A percentile compares a stretch with the other conserved stretches of the same genome.
These are phyloP conservation scores for Aspergillus caelatus DNA, from an alignment of 2,329 filamentous ascomycete species.

Conservation along the genomic window DNA sequence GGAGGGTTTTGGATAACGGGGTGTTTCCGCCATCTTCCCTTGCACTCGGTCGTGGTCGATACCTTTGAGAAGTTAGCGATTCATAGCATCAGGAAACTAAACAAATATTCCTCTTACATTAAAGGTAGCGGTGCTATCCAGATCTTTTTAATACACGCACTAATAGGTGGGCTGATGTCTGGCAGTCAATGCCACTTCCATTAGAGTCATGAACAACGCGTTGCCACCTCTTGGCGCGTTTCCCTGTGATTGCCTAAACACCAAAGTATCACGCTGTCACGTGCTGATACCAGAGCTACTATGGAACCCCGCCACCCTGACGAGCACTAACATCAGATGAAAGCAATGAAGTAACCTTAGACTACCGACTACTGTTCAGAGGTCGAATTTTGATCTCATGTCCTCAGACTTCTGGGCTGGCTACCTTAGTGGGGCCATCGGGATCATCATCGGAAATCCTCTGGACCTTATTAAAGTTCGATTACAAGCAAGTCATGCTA, in stretches of 20 bases:
- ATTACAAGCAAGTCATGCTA: conserved; percentile 65
- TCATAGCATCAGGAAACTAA: background rate
- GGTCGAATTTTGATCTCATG: conserved; percentile 52
- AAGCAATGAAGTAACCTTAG: background rate
- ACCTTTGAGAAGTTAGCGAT: conserved; percentile 35
- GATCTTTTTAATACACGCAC: background rate
- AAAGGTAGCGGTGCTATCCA: too few species aligned
- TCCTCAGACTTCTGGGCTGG: conserved; percentile 92
- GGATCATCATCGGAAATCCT: conserved; percentile 88
- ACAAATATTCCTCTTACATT: conserved; percentile 14
- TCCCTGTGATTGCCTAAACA: conserved; percentile 27
- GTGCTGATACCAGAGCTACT: conserved; percentile 22
- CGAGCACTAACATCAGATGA: background rate
- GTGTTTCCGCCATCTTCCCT: conserved; percentile 49
- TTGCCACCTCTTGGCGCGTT: conserved; percentile 20
- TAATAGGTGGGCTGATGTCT: background rate
- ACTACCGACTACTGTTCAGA: background rate
- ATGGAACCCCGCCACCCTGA: background rate
- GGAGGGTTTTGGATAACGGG: conserved; percentile 41
- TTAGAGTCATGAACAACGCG: conserved; percentile 24
- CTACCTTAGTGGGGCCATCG: conserved; percentile 81
- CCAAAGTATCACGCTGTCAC: conserved; percentile 39
- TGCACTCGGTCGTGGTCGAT: conserved; percentile 39
- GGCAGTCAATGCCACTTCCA: conserved; percentile 8
- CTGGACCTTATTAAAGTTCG: conserved; percentile 79